Base-by-base conservation (phyloP, 2,329 filamentous ascomycete species). In the Byssochlamys sp. region DNA sequence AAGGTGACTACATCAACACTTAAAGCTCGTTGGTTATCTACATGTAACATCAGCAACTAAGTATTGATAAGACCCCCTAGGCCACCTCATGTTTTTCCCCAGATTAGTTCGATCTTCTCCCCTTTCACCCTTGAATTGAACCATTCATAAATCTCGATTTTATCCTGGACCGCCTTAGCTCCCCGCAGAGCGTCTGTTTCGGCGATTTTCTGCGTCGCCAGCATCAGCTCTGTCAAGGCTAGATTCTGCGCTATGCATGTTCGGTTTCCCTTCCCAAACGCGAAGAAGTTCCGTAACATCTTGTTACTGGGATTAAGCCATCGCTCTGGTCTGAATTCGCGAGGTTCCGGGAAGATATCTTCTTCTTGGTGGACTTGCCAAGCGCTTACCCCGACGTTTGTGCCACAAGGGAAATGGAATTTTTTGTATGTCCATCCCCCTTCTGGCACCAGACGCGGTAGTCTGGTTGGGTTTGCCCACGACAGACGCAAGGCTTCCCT, bases 131-230 rank as follows among this genome's bases (percentile, higher is more conserved):
- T 77, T 1, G 75, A 77, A 62, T 82, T 83, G 61, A 83, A 83
- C 80, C 80, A 83, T 63, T 84, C 78, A 28, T 73, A 67, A n/a
- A 81, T 78, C 65, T 79, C 73, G 10, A 83, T 73, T 56, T 72
- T 67, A 1, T 75, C 69, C 24, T 74, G 64, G 1, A 76, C 67
- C 2, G 69, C 63, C 52, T 58, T 75, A 1, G 77, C 78, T 1
- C 78, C 78, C 3, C 70, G 66, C 19, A 83, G 66, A 1, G 80
- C 73, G 60, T 74, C 73, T 10, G 67, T 73, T 55, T 72, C 66
- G 0, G 74, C 77, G 11, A 82, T 54, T 28, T 69, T 74, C 59
- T 75, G 71, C 1, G 75, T 73, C 0, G 73, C 75, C 61, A 75
- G 65, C 26, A 66, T 73, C 53, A 81, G 62, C 65, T 81, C 78